phyloP scores from a whole-genome alignment of 306 rosid genomes.

The Parietaria judaica region DNA sequence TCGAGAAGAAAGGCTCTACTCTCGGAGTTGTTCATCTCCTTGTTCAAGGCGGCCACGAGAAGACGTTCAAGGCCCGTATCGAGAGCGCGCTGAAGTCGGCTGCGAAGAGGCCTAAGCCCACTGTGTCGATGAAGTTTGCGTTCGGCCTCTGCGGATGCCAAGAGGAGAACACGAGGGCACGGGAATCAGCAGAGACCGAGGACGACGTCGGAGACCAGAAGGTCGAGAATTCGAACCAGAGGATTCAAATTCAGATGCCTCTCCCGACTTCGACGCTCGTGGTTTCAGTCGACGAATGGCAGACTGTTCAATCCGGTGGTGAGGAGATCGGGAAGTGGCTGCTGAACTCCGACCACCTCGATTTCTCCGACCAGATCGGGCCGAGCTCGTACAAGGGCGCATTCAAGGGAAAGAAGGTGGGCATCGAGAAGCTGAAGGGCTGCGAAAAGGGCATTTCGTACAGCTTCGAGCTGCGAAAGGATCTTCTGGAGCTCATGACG shows the following conservation, averaged over 20 bases:
- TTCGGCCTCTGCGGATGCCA: constrained; percentile 97
- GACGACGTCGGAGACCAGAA: constrained; percentile 47
- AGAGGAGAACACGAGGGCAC: constrained; percentile 65
- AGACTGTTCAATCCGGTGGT: constrained; percentile 59
- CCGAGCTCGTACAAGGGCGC: constrained; percentile 71
- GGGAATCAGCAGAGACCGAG: constrained; percentile 59
- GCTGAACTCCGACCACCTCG: constrained; percentile 68
- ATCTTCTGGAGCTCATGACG: constrained; percentile 78
- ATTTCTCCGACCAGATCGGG: constrained; percentile 68
- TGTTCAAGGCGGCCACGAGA: constrained; percentile 59
- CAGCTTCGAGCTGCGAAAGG: constrained; percentile 69
- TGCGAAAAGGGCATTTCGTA: constrained; percentile 88
- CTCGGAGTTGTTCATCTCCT: constrained; percentile 65
- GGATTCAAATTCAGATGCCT: constrained; percentile 58
- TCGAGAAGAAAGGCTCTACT: constrained; percentile 78
- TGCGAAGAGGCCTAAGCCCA: constrained; percentile 52
- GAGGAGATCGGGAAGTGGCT: constrained; percentile 70
- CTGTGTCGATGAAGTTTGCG: constrained; percentile 60
- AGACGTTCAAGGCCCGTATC: constrained; percentile 44
- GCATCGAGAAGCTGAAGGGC: constrained; percentile 85
- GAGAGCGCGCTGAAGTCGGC: constrained; percentile 70
- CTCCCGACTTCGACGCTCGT: constrained; percentile 52
- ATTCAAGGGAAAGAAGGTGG: constrained; percentile 79
- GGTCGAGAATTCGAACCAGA: constrained; percentile 44
- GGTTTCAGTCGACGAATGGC: constrained; percentile 90